A percentile compares a stretch with the other conserved stretches of the same genome.
Conservation (phyloP, 805 yeast genomes). For the Vanderwaltozyma verrucispora region DNA sequence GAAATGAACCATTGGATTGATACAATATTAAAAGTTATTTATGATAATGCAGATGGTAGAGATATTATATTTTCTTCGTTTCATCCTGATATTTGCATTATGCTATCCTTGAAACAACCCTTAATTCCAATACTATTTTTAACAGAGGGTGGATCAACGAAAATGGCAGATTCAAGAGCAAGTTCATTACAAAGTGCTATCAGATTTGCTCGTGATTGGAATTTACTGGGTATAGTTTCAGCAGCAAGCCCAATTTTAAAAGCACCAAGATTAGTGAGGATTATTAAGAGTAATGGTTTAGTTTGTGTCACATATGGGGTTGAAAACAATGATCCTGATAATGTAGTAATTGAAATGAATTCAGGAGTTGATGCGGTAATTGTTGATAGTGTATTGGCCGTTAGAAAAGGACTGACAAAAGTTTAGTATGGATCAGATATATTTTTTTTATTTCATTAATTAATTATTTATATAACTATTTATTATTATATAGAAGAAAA, state of each 20-base stretch:
- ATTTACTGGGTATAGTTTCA: constrained; percentile 80
- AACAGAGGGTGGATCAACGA: constrained; percentile 76
- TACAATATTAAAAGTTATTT: constrained; percentile 69
- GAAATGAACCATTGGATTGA: constrained; percentile 86
- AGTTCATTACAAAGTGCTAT: constrained; percentile 83
- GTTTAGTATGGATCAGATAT: not conserved
- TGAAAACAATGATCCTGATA: constrained; percentile 73
- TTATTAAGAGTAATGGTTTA: constrained; percentile 83
- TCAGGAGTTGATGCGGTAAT: constrained; percentile 99
- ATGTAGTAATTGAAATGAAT: constrained; percentile 74
- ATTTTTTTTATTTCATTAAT: not conserved
- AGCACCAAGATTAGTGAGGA: constrained; percentile 82
- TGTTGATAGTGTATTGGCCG: constrained; percentile 88
- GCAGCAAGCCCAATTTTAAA: constrained; percentile 80
- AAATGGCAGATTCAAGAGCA: constrained; percentile 88
- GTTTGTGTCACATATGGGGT: constrained; percentile 91
- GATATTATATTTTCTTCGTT: constrained; percentile 87
- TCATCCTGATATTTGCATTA: constrained; percentile 85
- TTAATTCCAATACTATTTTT: constrained; percentile 82
- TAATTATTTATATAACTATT: too few relatives aligned
- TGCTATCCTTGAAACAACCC: constrained; percentile 86
- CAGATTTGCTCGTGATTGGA: constrained; percentile 85
- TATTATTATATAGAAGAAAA: too few relatives aligned
- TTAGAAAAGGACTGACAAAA: constrained; percentile 62
- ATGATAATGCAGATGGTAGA: constrained; percentile 66